Evolutionary conservation across 371 early-diverging fungal genomes (phyloP).

Genomic region (Apophysomyces trapeziformis): DNA sequence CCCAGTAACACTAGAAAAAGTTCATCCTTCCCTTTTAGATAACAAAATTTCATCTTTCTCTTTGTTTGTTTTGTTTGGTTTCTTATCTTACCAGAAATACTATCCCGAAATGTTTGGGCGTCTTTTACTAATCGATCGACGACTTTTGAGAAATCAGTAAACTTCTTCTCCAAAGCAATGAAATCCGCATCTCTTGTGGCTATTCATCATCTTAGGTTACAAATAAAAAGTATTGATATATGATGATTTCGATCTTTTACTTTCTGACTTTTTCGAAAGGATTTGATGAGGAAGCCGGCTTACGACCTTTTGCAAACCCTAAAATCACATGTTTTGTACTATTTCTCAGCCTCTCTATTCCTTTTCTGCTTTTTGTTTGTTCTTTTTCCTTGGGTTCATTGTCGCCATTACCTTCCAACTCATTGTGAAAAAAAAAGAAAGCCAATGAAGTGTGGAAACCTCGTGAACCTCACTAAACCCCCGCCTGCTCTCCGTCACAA

Average conservation of each 20-base stretch:
- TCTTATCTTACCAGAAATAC: conserved; percentile 54
- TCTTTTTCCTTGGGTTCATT: not conserved
- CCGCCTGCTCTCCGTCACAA: not conserved
- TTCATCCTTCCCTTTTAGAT: no score
- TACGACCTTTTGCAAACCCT: conserved; percentile 34
- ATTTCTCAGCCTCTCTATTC: not conserved
- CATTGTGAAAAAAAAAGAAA: conserved; percentile 13
- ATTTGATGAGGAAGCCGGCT: conserved; percentile 42
- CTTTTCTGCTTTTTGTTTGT: not conserved
- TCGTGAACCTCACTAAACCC: not conserved
- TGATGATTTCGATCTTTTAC: conserved; percentile 22
- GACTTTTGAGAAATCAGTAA: conserved; percentile 61
- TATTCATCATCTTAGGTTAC: conserved; percentile 16
- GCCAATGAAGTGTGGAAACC: no score
- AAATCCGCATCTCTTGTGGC: conserved; percentile 77
- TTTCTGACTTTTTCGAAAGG: conserved; percentile 50
- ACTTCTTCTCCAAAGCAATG: conserved; percentile 60
- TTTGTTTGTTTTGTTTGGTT: not conserved
- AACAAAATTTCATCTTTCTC: not conserved
- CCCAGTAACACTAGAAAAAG: conserved; percentile 59
- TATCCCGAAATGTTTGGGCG: conserved; percentile 78
- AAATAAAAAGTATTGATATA: not conserved
- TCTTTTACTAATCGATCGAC: conserved; percentile 66
- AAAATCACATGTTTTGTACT: not conserved
- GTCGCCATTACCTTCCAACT: conserved; percentile 33